Evolutionary conservation across 2,329 filamentous ascomycete genomes (phyloP).

Genomic region (Neopestalotiopsis sp.): DNA sequence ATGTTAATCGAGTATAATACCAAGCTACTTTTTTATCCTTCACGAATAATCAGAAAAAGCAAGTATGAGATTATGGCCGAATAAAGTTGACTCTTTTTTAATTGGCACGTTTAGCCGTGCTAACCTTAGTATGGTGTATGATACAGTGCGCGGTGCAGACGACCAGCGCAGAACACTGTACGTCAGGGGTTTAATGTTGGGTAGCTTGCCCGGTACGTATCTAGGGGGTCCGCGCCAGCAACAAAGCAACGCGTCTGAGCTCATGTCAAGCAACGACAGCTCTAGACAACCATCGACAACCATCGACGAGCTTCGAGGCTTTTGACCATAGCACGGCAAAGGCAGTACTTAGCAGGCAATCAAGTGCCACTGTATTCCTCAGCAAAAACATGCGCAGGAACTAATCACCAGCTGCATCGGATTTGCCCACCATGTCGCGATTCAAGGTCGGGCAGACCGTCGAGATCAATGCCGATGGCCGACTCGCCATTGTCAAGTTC

Average conservation of each 20-base stretch:
- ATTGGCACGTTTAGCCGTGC: too few species aligned
- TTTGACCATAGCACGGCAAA: background rate
- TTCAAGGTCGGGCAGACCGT: slow-evolving; percentile 75
- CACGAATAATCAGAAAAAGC: too few species aligned
- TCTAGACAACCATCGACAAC: slow-evolving; percentile 8
- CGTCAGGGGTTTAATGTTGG: background rate
- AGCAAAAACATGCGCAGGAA: slow-evolving; percentile 26
- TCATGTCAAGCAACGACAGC: background rate
- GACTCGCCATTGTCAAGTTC: slow-evolving; percentile 79
- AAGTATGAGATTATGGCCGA: too few species aligned
- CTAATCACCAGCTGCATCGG: slow-evolving; percentile 24
- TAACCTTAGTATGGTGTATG: too few species aligned
- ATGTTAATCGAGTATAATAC: too few species aligned
- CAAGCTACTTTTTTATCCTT: too few species aligned
- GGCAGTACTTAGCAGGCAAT: background rate
- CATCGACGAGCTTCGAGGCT: slow-evolving; percentile 12
- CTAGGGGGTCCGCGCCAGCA: background rate
- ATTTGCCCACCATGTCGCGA: slow-evolving; percentile 50
- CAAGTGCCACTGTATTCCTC: background rate
- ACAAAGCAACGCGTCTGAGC: slow-evolving; percentile 18
- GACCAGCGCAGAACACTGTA: background rate
- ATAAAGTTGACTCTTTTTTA: too few species aligned
- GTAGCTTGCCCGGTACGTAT: background rate
- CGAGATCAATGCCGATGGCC: slow-evolving; percentile 74
- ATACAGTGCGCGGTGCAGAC: background rate